Evolutionary conservation across 73 alveolate genomes (phyloP).

Genomic region (Stentor coeruleus): DNA sequence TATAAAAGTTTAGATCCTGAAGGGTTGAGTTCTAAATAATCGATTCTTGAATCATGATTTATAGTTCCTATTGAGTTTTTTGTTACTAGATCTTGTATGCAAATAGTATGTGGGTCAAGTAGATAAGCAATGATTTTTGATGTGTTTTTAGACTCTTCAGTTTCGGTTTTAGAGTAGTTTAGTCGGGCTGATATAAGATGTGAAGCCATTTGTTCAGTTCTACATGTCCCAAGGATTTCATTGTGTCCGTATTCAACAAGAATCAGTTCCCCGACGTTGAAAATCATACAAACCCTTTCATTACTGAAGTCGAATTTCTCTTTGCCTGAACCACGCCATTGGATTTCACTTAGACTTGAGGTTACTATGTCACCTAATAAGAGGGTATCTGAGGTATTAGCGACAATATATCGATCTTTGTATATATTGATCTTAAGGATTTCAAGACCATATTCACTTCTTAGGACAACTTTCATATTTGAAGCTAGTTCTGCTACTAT

Average conservation of each 20-base stretch:
- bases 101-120: conserved; percentile 97
- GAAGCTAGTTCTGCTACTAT: conserved; percentile 58
- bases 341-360: conserved; percentile 26
- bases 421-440: conserved; percentile 95
- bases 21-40: conserved; percentile 93
- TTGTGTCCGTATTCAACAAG: conserved; percentile 98
- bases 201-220: conserved; percentile 99
- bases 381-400: conserved; percentile 93
- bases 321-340: conserved; percentile 75
- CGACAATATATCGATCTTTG: conserved; percentile 95
- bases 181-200: conserved; percentile 97
- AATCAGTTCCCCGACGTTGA: conserved; percentile 97
- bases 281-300: conserved; percentile 98
- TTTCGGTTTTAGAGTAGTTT: conserved; percentile 81
- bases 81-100: conserved; percentile 90
- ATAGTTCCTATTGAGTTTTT: conserved; percentile 93
- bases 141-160: conserved; percentile 51
- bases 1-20: conserved; percentile 93
- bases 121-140: conserved; percentile 96
- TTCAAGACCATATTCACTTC: conserved; percentile 89
- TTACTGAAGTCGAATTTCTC: conserved; percentile 98
- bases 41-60: conserved; percentile 97
- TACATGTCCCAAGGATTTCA: conserved; percentile 95
- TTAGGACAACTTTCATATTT: conserved; percentile 45
- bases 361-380: conserved; percentile 97